These are phyloP conservation scores for Cephalotrichum gorgonifer DNA, from an alignment of 2,329 filamentous ascomycete species.

Conservation along the genomic window DNA sequence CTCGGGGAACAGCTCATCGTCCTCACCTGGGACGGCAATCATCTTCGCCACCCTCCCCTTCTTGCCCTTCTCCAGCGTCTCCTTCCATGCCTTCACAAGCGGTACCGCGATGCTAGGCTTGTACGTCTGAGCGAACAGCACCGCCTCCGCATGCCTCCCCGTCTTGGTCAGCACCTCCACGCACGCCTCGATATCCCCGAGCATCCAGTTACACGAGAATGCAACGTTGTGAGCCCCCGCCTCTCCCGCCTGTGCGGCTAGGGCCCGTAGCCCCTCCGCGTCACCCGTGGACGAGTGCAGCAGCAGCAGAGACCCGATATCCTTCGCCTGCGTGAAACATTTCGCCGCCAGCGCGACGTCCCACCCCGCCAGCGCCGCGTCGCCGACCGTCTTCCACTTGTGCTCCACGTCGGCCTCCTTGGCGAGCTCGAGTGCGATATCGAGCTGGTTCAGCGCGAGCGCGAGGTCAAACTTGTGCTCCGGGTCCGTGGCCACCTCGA, in stretches of 20 bases:
- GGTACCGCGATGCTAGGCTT: constrained; percentile 66
- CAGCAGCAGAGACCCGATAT: constrained; percentile 79
- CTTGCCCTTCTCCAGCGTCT: constrained; percentile 69
- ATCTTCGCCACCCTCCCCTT: constrained; percentile 78
- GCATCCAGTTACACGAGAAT: constrained; percentile 81
- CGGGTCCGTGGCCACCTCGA: constrained; percentile 86
- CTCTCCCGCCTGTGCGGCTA: constrained; percentile 66
- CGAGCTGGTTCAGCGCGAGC: constrained; percentile 69
- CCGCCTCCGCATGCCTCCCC: constrained; percentile 71
- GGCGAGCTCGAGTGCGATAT: constrained; percentile 78
- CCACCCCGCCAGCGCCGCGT: constrained; percentile 80
- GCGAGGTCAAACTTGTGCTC: constrained; percentile 97
- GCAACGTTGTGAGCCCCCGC: constrained; percentile 83
- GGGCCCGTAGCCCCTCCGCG: constrained; percentile 57
- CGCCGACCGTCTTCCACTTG: constrained; percentile 97
- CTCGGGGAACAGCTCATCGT: constrained; percentile 86
- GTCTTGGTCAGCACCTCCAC: constrained; percentile 72
- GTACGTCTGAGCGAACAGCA: constrained; percentile 90
- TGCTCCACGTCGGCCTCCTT: constrained; percentile 79
- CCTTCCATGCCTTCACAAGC: constrained; percentile 72
- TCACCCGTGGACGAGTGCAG: constrained; percentile 82
- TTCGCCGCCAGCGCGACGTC: constrained; percentile 81
- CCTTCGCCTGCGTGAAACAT: constrained; percentile 85
- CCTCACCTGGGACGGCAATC: constrained; percentile 71
- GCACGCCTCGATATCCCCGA: constrained; percentile 73